phyloP scores from a whole-genome alignment of 2,329 filamentous ascomycete species.

The Malbranchea cinnamomea region DNA sequence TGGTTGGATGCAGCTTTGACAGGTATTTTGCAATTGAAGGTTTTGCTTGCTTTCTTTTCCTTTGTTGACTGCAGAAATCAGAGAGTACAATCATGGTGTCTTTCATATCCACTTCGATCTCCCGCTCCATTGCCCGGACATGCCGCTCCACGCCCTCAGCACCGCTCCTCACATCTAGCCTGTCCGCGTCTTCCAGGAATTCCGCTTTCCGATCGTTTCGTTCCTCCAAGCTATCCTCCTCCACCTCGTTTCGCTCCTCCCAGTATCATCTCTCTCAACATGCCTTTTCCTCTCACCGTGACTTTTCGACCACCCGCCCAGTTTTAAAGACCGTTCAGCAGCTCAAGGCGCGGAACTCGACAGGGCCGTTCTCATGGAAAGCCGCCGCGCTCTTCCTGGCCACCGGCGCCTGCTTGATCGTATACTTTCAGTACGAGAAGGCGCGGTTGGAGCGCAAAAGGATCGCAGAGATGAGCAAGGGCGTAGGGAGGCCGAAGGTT shows the following conservation, averaged over 20 bases:
- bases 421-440: conserved; percentile 93
- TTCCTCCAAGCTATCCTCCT: neutral
- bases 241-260: conserved; percentile 5
- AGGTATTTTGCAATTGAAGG: too few relatives aligned
- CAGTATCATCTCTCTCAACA: neutral
- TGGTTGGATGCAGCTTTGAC: too few relatives aligned
- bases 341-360: conserved; percentile 24
- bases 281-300: conserved; percentile 1
- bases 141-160: conserved; percentile 3
- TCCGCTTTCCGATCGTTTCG: neutral
- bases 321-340: conserved; percentile 25
- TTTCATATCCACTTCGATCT: neutral
- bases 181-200: neutral
- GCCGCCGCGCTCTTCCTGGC: conserved; percentile 72
- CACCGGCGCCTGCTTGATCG: conserved; percentile 60
- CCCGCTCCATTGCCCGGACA: conserved; percentile 4
- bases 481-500: conserved; percentile 82
- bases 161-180: conserved; percentile 1
- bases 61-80: too few relatives aligned
- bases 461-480: conserved; percentile 82
- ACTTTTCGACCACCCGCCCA: conserved; percentile 19
- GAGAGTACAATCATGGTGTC: conserved; percentile 4
- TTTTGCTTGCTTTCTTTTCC: too few relatives aligned
- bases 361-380: conserved; percentile 75
- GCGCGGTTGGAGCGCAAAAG: conserved; percentile 76